Conservation (phyloP, 2,329 filamentous ascomycete species). For the Aspergillus pseudoglaucus region DNA sequence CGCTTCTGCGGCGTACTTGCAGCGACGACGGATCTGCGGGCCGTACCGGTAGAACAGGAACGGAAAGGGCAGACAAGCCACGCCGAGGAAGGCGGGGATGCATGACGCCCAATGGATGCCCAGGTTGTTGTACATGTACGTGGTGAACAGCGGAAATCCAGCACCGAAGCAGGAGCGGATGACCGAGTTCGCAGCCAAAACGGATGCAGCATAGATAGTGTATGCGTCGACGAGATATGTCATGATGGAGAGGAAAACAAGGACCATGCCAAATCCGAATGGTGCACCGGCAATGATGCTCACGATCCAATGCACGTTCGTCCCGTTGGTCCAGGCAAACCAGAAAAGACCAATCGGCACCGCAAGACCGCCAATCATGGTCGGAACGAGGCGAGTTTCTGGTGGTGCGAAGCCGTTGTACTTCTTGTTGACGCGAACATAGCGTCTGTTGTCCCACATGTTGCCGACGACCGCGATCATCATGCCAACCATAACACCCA, state of each 20-base stretch:
- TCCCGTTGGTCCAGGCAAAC: constrained; percentile 49
- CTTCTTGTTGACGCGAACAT: constrained; percentile 30
- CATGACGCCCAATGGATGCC: constrained; percentile 39
- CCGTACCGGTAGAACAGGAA: constrained; percentile 36
- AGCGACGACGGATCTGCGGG: constrained; percentile 25
- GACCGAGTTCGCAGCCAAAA: constrained; percentile 35
- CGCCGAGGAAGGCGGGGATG: constrained; percentile 34
- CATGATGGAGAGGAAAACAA: constrained; percentile 27
- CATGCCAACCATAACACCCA: constrained; percentile 34
- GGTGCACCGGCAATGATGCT: constrained; percentile 22
- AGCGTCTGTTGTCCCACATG: constrained; percentile 26
- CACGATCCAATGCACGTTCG: constrained; percentile 29
- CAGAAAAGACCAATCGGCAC: constrained; percentile 50
- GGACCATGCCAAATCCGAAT: constrained; percentile 30
- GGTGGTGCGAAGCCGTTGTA: constrained; percentile 50
- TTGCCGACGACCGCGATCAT: constrained; percentile 26
- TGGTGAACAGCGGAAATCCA: constrained; percentile 38
- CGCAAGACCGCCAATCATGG: constrained; percentile 38
- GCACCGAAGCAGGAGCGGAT: constrained; percentile 38
- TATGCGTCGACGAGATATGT: constrained; percentile 35
- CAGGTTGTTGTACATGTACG: constrained; percentile 32
- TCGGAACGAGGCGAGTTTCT: constrained; percentile 45
- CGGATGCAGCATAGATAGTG: constrained; percentile 30
- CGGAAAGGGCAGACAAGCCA: constrained; percentile 29
- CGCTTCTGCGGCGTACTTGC: constrained; percentile 30